Conservation (phyloP, 805 yeast genomes). For the Lipomyces lipofer region DNA sequence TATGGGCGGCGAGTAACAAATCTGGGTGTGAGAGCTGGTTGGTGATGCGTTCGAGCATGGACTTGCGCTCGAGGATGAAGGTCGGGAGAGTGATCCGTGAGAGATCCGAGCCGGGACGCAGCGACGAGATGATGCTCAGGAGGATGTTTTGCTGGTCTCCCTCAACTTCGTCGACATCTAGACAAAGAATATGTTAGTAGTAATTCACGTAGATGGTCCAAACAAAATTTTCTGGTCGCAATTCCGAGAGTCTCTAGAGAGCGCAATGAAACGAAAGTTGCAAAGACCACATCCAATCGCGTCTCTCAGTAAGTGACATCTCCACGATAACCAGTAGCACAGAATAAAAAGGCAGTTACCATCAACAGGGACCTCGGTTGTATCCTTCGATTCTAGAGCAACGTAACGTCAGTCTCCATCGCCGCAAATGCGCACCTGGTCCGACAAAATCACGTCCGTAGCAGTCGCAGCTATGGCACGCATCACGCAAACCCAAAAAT, state of each 20-base stretch:
- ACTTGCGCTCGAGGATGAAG: constrained; percentile 88
- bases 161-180: constrained; percentile 87
- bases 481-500: not conserved
- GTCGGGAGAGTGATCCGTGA: constrained; percentile 93
- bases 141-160: constrained; percentile 85
- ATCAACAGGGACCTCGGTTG: constrained; percentile 1
- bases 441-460: not conserved
- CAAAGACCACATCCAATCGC: too few relatives aligned
- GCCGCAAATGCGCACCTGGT: not conserved
- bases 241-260: not conserved
- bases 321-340: not conserved
- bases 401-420: not conserved
- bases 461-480: not conserved
- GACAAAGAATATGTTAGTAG: not conserved
- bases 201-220: not conserved
- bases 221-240: not conserved
- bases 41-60: constrained; percentile 94
- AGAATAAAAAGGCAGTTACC: not conserved
- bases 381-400: not conserved
- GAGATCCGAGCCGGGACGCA: constrained; percentile 89
- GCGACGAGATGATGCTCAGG: constrained; percentile 83
- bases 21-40: constrained; percentile 79
- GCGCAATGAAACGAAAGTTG: too few relatives aligned
- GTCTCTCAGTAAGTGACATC: not conserved
- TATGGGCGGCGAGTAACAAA: constrained; percentile 67